Base-by-base conservation (phyloP, 352 stramenopile genomes). In the Globisporangium parvum region DNA sequence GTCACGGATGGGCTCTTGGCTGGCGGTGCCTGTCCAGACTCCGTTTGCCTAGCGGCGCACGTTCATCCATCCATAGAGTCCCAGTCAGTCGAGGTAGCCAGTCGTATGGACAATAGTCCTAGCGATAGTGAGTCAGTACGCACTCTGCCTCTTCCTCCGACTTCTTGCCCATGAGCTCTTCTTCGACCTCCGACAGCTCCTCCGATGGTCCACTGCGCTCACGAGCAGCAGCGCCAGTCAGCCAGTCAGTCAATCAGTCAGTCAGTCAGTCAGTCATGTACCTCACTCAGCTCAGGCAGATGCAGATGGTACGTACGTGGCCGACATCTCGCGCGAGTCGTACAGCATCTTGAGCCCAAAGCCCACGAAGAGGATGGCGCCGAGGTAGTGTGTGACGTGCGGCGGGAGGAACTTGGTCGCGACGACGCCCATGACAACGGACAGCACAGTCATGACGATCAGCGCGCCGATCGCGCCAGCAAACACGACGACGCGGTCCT, bases 361-460 rank as follows among this genome's bases (percentile, higher is more conserved):
- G 55, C 98, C 97, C 23, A 99, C 74, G 65, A 99, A 98, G 37
- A 96, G 69, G 5, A 98, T 63, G 8, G 91, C 95, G n/a, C 91
- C 94, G 18, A 98, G 71, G 62, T 98, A 97, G 79, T 99, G 96
- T 37, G 96, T 99, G 55, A 99, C 88, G 60, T 79, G 81, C 23
- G 85, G 80, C 1, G 93, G 91, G 35, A 99, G 67, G 58, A 99
- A 84, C 56, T 93, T 83, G 33, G 97, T 97, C 50, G 98, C 83
- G n/a, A 98, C 87, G 28, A 91, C 88, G 26, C 96, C 96, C 73
- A 99, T 98, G 14, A 98, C 73, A n/a, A 98, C 96, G 12, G 94
- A 98, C 53, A 99, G 82, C 33, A 99, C 77, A 31, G 96, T 98
- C 96, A 99, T 99, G 20, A 98, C 89, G 26, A 96, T 88, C 39